phyloP scores from a whole-genome alignment of 2,329 filamentous ascomycete species.

The Zalaria obscura region DNA sequence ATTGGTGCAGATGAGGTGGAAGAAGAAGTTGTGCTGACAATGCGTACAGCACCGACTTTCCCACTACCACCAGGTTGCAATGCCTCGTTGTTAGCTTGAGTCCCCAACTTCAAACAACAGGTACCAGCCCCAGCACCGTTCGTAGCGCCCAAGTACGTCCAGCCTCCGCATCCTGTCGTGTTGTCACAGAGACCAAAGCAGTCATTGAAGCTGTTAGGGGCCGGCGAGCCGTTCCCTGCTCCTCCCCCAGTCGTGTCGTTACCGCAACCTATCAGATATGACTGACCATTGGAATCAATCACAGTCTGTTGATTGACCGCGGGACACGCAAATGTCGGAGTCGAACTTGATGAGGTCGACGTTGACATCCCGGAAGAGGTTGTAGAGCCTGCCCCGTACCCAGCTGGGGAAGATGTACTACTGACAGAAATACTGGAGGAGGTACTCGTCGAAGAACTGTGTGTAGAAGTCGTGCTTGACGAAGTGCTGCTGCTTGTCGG shows the following conservation, averaged over 20 bases:
- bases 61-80: too few relatives aligned
- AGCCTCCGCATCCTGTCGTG: constrained; percentile 8
- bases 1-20: too few relatives aligned
- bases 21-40: too few relatives aligned
- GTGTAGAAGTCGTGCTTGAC: too few relatives aligned
- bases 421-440: too few relatives aligned
- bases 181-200: constrained; percentile 12
- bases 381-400: not conserved
- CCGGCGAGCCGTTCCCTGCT: too few relatives aligned
- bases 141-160: constrained; percentile 8
- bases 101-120: constrained; percentile 3
- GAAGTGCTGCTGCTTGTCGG: too few relatives aligned
- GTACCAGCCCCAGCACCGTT: constrained; percentile 7
- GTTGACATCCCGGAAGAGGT: not conserved
- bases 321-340: not conserved
- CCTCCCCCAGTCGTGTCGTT: not conserved
- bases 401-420: too few relatives aligned
- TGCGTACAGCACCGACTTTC: too few relatives aligned
- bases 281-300: not conserved
- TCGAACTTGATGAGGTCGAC: not conserved
- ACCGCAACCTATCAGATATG: not conserved
- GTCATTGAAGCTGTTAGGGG: constrained; percentile 3
- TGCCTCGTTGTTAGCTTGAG: not conserved
- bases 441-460: too few relatives aligned
- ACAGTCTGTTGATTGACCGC: not conserved